These are phyloP conservation scores for Ophiostoma pallidulum DNA, from an alignment of 2,329 filamentous ascomycete species.

Conservation along the genomic window DNA sequence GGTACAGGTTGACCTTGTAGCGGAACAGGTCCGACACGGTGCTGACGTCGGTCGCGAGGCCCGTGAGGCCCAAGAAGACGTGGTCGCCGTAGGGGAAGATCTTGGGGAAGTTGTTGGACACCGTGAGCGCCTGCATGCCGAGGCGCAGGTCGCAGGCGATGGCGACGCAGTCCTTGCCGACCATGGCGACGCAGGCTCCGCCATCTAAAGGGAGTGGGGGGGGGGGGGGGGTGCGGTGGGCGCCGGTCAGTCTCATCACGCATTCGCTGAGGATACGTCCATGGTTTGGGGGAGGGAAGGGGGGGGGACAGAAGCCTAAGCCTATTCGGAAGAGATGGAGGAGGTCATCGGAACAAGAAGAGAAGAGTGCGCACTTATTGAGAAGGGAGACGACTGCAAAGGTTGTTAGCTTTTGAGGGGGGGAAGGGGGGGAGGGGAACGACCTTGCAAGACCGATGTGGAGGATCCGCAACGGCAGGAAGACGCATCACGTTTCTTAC, in stretches of 20 bases:
- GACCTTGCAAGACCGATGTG: no score
- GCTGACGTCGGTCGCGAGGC: conserved; percentile 88
- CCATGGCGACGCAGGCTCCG: conserved; percentile 96
- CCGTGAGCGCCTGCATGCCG: conserved; percentile 89
- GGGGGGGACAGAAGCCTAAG: no score
- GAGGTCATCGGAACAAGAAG: no score
- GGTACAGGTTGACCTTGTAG: conserved; percentile 99
- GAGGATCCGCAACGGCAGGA: no score
- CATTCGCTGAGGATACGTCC: no score
- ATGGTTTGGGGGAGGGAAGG: no score
- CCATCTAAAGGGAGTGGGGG: conserved; percentile 52
- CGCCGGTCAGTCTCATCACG: no score
- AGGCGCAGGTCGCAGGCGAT: conserved; percentile 98
- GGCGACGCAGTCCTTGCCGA: conserved; percentile 98
- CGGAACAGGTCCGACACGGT: conserved; percentile 96
- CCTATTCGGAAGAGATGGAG: no score
- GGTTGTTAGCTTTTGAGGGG: conserved; percentile 25
- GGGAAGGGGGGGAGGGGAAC: conserved; percentile 2
- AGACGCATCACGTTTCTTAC: no score
- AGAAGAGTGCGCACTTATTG: conserved; percentile 63
- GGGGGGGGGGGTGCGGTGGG: background rate
- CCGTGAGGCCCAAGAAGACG: conserved; percentile 90
- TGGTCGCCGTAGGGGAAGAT: conserved; percentile 89
- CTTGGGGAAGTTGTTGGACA: conserved; percentile 99
- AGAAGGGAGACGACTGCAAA: conserved; percentile 74